Evolutionary conservation across 306 rosid genomes (phyloP), one percentile per base, ranked within the genome.

Genomic region (Sophora flavescens): DNA sequence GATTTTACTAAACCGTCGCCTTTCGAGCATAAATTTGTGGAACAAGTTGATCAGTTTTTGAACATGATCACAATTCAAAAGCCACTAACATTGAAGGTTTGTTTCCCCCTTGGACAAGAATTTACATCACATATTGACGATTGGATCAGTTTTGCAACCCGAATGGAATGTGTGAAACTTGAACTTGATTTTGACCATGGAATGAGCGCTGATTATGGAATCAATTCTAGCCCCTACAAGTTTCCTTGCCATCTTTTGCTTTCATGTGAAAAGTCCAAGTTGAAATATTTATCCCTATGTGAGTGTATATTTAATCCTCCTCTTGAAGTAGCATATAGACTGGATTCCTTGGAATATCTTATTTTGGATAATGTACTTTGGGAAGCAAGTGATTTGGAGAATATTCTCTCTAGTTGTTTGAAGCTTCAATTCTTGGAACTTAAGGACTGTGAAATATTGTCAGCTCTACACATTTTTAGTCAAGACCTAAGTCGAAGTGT

Each of bases 201-300:
- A 3, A 17, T 28, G 3, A 3, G 28, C 3, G 60, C 7, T 53
- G 8, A 8, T 17, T 4, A 18, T 53, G 54, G 54, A 13, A 14
- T 13, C 54, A 2, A 14, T 48, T 48, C 15, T 48, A 32, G 17
- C 1, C 30, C 30, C 5, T 53, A 53, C 30, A 53, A 56, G 9
- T 56, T 56, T 56, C 61, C 61, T 56, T 56, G 61, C 61, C 61
- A 56, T 56, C 12, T 17, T 56, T 14, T 56, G 1, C 61, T 18
- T 2, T 56, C 28, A 2, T 0, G n/a, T 9, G 30, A 10, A 18
- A 22, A 22, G 14, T 56, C 14, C 5, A 6, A 18, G 3, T 9
- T 56, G 35, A 56, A 22, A 18, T 0, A 10, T 22, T 30, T 56
- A 9, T 56, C 7, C 61, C 33, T 56, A 1, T 18, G 4, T 6